Evolutionary conservation across 176 grass and related monocot genomes (phyloP).

Genomic region (Musa troglodytarum): DNA sequence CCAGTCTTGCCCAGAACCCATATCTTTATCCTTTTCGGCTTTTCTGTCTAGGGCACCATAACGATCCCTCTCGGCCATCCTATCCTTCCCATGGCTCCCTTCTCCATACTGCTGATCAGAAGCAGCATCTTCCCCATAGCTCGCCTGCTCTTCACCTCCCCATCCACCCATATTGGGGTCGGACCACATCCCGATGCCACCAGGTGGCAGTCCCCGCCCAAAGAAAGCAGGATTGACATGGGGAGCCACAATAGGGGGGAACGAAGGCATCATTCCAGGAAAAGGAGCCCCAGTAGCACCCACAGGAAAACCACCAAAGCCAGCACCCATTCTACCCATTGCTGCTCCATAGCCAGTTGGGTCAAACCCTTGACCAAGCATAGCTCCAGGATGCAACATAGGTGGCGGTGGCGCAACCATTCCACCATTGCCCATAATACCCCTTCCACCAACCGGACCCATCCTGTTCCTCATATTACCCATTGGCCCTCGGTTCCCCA

Average conservation of each 20-base stretch:
- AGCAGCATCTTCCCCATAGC: slow-evolving; percentile 36
- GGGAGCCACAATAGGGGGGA: slow-evolving; percentile 14
- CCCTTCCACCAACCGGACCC: slow-evolving; percentile 21
- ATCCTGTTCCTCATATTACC: slow-evolving; percentile 21
- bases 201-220: slow-evolving; percentile 29
- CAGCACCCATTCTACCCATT: slow-evolving; percentile 15
- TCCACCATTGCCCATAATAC: slow-evolving; percentile 25
- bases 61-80: slow-evolving; percentile 49
- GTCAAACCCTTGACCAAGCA: slow-evolving; percentile 19
- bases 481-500: slow-evolving; percentile 24
- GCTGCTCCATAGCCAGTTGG: slow-evolving; percentile 15
- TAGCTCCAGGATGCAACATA: slow-evolving; percentile 20
- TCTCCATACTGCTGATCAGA: slow-evolving; percentile 30
- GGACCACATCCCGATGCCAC: slow-evolving; percentile 29
- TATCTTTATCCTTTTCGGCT: slow-evolving; percentile 62
- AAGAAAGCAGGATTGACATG: slow-evolving; percentile 50
- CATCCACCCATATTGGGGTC: slow-evolving; percentile 39
- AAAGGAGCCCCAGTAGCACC: slow-evolving; percentile 10
- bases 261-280: slow-evolving; percentile 20
- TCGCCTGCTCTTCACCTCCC: slow-evolving; percentile 35
- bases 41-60: slow-evolving; percentile 55
- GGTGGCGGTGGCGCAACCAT: slow-evolving; percentile 17
- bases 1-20: slow-evolving; percentile 39
- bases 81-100: slow-evolving; percentile 48
- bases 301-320: slow-evolving; percentile 15